Percentiles rank a stretch among this genome's conserved stretches.
Conservation (phyloP, 805 yeast genomes). For the Yarrowia osloensis region DNA sequence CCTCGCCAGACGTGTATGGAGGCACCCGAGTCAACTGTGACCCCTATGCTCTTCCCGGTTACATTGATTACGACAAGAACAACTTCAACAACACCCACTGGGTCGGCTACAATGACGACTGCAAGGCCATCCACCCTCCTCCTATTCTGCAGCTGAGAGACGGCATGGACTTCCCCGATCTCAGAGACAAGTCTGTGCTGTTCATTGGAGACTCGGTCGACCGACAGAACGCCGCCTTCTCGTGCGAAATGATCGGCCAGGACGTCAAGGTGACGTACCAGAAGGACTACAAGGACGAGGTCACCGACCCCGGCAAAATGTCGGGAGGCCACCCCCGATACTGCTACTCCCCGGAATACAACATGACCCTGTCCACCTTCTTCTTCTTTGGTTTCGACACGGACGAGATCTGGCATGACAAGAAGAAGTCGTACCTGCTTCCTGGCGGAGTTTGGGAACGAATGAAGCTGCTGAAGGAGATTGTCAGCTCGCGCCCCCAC, state of each 20-base stretch:
- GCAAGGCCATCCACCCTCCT: slow-evolving; percentile 27
- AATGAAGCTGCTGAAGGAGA: slow-evolving; percentile 1
- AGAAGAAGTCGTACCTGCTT: slow-evolving; percentile 27
- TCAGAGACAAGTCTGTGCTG: slow-evolving; percentile 28
- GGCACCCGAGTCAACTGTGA: slow-evolving; percentile 29
- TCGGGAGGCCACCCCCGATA: slow-evolving; percentile 29
- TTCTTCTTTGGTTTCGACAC: slow-evolving; percentile 32
- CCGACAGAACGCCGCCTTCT: slow-evolving; percentile 20
- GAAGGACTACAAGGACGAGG: slow-evolving; percentile 2
- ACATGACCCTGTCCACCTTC: slow-evolving; percentile 26
- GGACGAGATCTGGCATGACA: slow-evolving; percentile 32
- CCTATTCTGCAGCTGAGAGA: slow-evolving; percentile 12
- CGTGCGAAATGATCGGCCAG: slow-evolving; percentile 23
- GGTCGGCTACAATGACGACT: slow-evolving; percentile 24
- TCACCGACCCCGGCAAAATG: not conserved
- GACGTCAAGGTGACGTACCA: slow-evolving; percentile 28
- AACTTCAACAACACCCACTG: slow-evolving; percentile 23
- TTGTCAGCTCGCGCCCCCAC: slow-evolving; percentile 8
- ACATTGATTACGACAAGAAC: slow-evolving; percentile 22
- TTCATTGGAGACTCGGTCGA: slow-evolving; percentile 32
- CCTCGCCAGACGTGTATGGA: slow-evolving; percentile 5
- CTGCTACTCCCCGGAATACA: slow-evolving; percentile 28
- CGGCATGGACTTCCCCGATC: slow-evolving; percentile 8
- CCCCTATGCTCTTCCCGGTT: slow-evolving; percentile 28
- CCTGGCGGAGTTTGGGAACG: slow-evolving; percentile 29